These are phyloP conservation scores for Tolypocladium nubicola DNA, from an alignment of 2,329 filamentous ascomycete species.

Conservation along the genomic window DNA sequence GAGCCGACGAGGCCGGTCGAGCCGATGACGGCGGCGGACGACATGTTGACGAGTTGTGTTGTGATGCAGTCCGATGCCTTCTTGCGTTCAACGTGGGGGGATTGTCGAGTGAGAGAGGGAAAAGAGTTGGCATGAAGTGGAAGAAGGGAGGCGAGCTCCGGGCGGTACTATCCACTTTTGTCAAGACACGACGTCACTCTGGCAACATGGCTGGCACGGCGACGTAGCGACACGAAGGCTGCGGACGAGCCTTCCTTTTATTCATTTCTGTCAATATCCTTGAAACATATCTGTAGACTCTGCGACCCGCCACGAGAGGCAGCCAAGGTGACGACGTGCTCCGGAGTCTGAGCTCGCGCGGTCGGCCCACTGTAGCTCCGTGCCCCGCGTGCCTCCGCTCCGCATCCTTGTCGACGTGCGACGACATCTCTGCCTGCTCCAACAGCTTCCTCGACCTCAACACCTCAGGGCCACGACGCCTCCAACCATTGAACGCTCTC, in stretches of 20 bases:
- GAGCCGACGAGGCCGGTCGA: constrained; percentile 61
- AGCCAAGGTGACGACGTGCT: not conserved
- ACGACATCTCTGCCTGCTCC: constrained; percentile 6
- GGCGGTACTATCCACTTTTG: not conserved
- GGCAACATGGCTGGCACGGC: not conserved
- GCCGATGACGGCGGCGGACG: constrained; percentile 46
- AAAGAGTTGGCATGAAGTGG: not conserved
- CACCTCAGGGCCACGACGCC: not conserved
- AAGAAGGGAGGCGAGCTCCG: not conserved
- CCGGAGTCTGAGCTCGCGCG: not conserved
- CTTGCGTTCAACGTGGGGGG: not conserved
- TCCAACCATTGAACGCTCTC: not conserved
- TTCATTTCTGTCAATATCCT: not conserved
- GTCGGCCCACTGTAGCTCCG: not conserved
- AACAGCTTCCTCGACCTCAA: not conserved
- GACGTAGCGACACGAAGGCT: no score
- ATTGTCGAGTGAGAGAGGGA: not conserved
- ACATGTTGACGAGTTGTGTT: constrained; percentile 11
- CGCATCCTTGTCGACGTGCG: not conserved
- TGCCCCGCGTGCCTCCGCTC: not conserved
- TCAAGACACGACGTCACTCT: not conserved
- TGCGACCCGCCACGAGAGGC: not conserved
- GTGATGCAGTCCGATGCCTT: not conserved
- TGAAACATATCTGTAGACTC: not conserved
- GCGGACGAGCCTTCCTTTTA: not conserved